These are phyloP conservation scores for Phaseolus coccineus DNA, from an alignment of 331 rosid genomes.

Conservation along the genomic window DNA sequence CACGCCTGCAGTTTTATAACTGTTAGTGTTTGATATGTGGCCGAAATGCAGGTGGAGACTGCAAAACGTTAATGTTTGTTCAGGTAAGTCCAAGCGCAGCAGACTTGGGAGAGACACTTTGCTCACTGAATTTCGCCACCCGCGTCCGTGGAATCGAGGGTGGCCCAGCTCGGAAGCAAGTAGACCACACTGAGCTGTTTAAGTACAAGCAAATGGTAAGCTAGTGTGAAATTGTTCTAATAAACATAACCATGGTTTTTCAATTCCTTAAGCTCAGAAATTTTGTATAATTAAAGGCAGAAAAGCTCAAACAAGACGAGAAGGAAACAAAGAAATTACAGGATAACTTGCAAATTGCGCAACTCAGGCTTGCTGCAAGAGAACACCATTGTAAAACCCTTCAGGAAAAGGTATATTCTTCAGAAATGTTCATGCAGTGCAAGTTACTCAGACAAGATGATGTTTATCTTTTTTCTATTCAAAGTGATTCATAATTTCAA, in stretches of 20 bases:
- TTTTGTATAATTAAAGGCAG: conserved; percentile 64
- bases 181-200: conserved; percentile 75
- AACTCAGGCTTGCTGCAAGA: conserved; percentile 79
- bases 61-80: conserved; percentile 98
- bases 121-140: conserved; percentile 92
- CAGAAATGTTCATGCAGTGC: conserved; percentile 4
- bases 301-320: conserved; percentile 86
- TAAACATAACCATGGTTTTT: conserved; percentile 9
- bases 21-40: conserved; percentile 44
- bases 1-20: background rate
- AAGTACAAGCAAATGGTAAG: conserved; percentile 98
- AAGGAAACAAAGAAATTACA: conserved; percentile 88
- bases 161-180: conserved; percentile 95
- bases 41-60: conserved; percentile 88
- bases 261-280: conserved; percentile 4
- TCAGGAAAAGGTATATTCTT: conserved; percentile 86
- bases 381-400: conserved; percentile 80
- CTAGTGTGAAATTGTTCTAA: background rate
- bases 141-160: conserved; percentile 92
- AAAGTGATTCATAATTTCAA: background rate
- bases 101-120: conserved; percentile 88
- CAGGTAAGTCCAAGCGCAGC: conserved; percentile 86
- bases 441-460: background rate
- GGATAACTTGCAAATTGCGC: conserved; percentile 73
- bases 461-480: background rate